Percentiles rank a stretch among this genome's conserved stretches.
Conservation (phyloP, 2,329 filamentous ascomycete species). For the Penicillium concentricum region DNA sequence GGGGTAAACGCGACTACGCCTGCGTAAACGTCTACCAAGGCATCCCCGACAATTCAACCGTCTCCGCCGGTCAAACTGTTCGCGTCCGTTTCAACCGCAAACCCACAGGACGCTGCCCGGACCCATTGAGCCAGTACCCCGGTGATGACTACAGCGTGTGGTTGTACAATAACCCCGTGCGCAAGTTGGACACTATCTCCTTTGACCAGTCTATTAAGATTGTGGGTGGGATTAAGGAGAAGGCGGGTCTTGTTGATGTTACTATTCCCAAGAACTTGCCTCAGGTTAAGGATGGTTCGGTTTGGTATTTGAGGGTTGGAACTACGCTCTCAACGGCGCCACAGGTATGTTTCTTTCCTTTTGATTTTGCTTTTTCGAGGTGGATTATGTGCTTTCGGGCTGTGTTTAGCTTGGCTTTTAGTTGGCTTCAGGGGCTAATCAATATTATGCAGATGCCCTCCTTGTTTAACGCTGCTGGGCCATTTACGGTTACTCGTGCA, state of each 20-base stretch:
- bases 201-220: slow-evolving; percentile 25
- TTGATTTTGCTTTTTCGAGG: not conserved
- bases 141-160: slow-evolving; percentile 26
- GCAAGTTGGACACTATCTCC: slow-evolving; percentile 19
- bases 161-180: slow-evolving; percentile 34
- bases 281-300: slow-evolving; percentile 23
- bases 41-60: slow-evolving; percentile 31
- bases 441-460: slow-evolving; percentile 25
- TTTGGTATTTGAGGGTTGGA: slow-evolving; percentile 32
- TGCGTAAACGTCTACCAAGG: slow-evolving; percentile 36
- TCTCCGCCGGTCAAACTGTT: slow-evolving; percentile 25
- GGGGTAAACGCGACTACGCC: slow-evolving; percentile 36
- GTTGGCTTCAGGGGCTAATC: not conserved
- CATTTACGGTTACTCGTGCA: slow-evolving; percentile 23
- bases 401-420: not conserved
- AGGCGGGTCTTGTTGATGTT: slow-evolving; percentile 21
- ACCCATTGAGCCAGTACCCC: slow-evolving; percentile 21
- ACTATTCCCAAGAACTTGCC: slow-evolving; percentile 28
- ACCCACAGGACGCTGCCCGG: slow-evolving; percentile 25
- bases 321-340: slow-evolving; percentile 27
- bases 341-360: slow-evolving; percentile 23
- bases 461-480: slow-evolving; percentile 29
- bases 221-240: slow-evolving; percentile 16
- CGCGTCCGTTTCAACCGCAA: slow-evolving; percentile 30
- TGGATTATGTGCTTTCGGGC: not conserved